These are phyloP conservation scores for Bryoglossum gracile DNA, from an alignment of 495 filamentous ascomycete species.

Conservation along the genomic window DNA sequence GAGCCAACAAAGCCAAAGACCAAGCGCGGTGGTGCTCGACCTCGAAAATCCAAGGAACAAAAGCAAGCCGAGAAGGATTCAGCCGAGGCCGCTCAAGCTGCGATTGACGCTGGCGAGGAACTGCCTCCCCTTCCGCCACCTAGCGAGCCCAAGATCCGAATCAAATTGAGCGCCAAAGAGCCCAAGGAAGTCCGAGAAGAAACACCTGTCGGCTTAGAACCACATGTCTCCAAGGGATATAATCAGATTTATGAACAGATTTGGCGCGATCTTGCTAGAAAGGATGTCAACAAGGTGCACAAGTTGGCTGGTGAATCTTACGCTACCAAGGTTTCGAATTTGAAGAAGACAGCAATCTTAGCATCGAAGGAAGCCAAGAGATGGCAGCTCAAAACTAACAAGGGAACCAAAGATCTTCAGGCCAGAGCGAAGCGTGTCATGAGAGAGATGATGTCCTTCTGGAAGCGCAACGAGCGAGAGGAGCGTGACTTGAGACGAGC, in stretches of 20 bases:
- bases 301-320: constrained; percentile 78
- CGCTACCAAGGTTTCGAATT: constrained; percentile 77
- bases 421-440: constrained; percentile 95
- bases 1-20: constrained; percentile 55
- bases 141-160: constrained; percentile 60
- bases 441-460: constrained; percentile 99
- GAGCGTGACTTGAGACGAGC: constrained; percentile 90
- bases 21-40: constrained; percentile 60
- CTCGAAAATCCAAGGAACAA: constrained; percentile 90
- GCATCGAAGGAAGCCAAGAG: constrained; percentile 95
- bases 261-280: constrained; percentile 87
- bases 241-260: constrained; percentile 98
- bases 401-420: constrained; percentile 95
- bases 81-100: constrained; percentile 81
- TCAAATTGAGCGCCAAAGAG: constrained; percentile 51
- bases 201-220: constrained; percentile 47
- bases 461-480: constrained; percentile 97
- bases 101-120: constrained; percentile 77
- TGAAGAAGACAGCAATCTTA: constrained; percentile 94
- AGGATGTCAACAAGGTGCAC: constrained; percentile 87
- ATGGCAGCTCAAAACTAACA: constrained; percentile 97
- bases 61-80: constrained; percentile 93
- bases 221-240: constrained; percentile 84
- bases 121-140: constrained; percentile 62
- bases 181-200: constrained; percentile 46